Base-by-base conservation (phyloP, 1,139 yeast species). In the Lodderomyces margitis region DNA sequence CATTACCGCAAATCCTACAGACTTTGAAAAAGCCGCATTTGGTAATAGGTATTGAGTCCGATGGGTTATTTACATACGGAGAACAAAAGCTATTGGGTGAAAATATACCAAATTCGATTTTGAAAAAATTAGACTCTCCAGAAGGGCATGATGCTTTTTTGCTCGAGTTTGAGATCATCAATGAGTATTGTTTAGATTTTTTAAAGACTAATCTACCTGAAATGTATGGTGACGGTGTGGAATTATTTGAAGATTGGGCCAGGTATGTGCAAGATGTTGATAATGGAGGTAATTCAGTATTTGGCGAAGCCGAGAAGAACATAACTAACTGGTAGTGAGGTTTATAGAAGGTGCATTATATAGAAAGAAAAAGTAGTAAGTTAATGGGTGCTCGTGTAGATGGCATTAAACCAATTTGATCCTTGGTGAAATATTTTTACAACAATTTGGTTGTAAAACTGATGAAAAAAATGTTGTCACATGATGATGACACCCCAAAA, bases 61-160 rank as follows among this genome's bases (percentile, higher is more conserved):
- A 92, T 62, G 98, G 97, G 0, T 70, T 92, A 16, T 92, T 92
- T 66, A 91, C 98, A 0, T 83, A 86, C 53, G 78, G 89, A 15
- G 98, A 92, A 62, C 98, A 92, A 62, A 88, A 87, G 53, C 76
- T 83, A 42, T 71, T 92, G 41, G 95, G 95, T 1, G 75, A 79
- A 36, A 69, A 81, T 57, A 77, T 92, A 44, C 94, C 94, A 5
- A 74, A 84, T 51, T 75, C 95, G 2, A 61, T 54, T 5, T 69
- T 92, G 49, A 81, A 81, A 50, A 80, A 80, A 53, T 82, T 92
- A 39, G 80, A 84, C 48, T 88, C 97, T 1, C 95, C 94, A n/a
- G 98, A 92, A 56, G 98, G 98, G 14, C 98, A 92, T 58, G 98
- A 92, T 68, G 98, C 98, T 2, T 92, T 92, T 58, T 68, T 92